Base-by-base conservation (phyloP, 73 alveolate genomes). In the Paramecium sexaurelia region DNA sequence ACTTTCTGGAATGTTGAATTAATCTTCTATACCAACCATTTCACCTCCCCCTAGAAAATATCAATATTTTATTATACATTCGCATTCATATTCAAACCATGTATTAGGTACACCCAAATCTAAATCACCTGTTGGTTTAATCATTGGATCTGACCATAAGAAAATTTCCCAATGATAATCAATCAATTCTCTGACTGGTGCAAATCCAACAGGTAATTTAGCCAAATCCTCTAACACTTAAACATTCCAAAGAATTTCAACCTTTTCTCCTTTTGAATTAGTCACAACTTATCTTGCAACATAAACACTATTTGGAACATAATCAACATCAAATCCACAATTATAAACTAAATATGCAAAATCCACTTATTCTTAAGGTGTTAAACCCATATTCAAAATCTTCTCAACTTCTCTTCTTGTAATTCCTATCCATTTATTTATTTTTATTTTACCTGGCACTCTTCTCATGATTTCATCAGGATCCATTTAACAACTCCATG, bases 131-230 rank as follows among this genome's bases (percentile, higher is more conserved):
- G 95, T 96, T 35, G 93, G 85, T 92, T 95, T 94, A 55, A 95
- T 94, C 84, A 96, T 96, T 19, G 96, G 93, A 87, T 96, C 99
- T 82, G 96, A 98, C 93, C 96, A 93, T 32, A 97, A 94, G 94
- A 95, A 96, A 47, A 97, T 96, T 96, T 96, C 99, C 99, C 99
- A 96, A 47, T 97, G 99, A 92, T 95, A 94, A 57, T 95, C 98
- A 35, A 92, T 95, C 92, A 89, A 86, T 91, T 95, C 98, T 95
- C 95, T 92, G 43, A 95, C 93, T 19, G 97, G 97, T n/a, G 98
- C 98, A 37, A 85, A 94, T 82, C 98, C 96, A 43, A 73, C 92
- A 35, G 90, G 75, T 11, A 92, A 55, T 15, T 78, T 82, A 41
- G 97, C 96, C 89, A 95, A 39, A 84, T 96, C 99, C 84, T 96